Evolutionary conservation across 257 asterid genomes (phyloP).

Genomic region (Primulina eburnea): DNA sequence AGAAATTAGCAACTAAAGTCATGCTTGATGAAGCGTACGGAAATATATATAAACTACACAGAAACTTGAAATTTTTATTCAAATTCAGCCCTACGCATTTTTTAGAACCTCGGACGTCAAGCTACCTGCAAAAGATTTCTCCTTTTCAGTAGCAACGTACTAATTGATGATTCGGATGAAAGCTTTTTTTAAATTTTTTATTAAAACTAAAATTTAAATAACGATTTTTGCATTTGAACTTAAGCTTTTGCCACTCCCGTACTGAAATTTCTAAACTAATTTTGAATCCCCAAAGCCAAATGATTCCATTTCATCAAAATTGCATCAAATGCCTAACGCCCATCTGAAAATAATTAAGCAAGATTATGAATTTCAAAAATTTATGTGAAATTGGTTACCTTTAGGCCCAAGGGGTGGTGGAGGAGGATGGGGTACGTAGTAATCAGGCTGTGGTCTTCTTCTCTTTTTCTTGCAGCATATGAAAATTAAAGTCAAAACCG

Average conservation of each 20-base stretch:
- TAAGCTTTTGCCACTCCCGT: neutral
- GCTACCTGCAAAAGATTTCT: neutral
- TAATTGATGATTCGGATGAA: neutral
- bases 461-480: slow-evolving; percentile 62
- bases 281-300: neutral
- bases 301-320: neutral
- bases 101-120: neutral
- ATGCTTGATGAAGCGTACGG: neutral
- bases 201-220: neutral
- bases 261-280: neutral
- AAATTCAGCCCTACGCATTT: neutral
- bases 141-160: neutral
- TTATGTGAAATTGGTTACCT: slow-evolving; percentile 36
- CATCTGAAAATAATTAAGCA: too few species aligned
- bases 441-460: slow-evolving; percentile 48
- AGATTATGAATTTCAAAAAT: neutral
- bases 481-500: slow-evolving; percentile 43
- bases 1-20: slow-evolving; percentile 9
- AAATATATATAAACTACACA: neutral
- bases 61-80: neutral
- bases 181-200: too few species aligned
- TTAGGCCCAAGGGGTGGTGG: slow-evolving; percentile 50
- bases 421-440: slow-evolving; percentile 48
- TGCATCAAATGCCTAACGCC: too few species aligned
- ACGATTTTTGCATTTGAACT: neutral